Evolutionary conservation across 202 grass and related monocot species (phyloP), one percentile per base, ranked within the genome.

Genomic region (Setaria viridis): DNA sequence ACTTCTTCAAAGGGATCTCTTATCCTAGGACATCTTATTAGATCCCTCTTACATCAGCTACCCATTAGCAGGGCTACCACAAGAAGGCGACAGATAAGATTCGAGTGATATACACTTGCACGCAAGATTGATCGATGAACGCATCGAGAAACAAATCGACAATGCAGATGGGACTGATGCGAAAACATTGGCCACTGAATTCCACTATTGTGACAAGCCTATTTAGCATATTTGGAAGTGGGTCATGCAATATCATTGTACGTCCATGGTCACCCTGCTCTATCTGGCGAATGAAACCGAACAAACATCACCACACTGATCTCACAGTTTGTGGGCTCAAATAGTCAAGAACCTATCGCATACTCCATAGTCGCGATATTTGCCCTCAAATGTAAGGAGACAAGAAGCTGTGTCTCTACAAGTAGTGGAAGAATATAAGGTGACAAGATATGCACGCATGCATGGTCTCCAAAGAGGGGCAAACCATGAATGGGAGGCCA

Each of bases 381-480:
- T 56, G 34, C 62, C 35, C 48, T 80, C 41, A 12, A 60, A 17
- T 80, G 49, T 74, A 67, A 72, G 53, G 9, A 1, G 62, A 80
- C 6, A 58, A 59, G 72, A 75, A 84, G 20, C 21, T 46, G 41
- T 72, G 49, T 19, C 85, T 76, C 54, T 66, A 49, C 69, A 70
- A 39, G 21, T 80, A 80, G 80, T 87, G 80, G 89, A 91, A 80
- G 58, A 60, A 79, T 41, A 79, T 63, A 74, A 34, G n/a, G 60
- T 62, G 75, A 56, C 37, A 90, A 63, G 75, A 87, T 74, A 71
- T 47, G 49, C 7, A 15, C 69, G 60, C 41, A 81, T 48, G 59
- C 49, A 81, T 82, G 74, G 89, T 91, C 70, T 76, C 89, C 66
- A 87, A 80, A 80, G 25, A 80, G 42, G 37, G 62, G 85, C 62